Percentiles rank a stretch among this genome's conserved stretches.
Conservation (phyloP, 129 eudicot species). For the Silybum marianum region DNA sequence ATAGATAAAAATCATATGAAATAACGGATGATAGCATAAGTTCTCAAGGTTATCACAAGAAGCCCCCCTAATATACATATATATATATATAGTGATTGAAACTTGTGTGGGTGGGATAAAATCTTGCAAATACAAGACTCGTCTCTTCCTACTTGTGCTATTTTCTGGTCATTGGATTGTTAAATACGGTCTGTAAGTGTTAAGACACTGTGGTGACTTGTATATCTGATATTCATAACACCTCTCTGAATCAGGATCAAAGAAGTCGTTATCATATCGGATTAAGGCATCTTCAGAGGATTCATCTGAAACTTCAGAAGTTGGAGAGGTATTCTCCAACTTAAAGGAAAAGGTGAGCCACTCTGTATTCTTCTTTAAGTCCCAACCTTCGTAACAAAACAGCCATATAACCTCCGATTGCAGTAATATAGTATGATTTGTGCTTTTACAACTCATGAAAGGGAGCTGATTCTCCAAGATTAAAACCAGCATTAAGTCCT, state of each 20-base stretch:
- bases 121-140: background rate
- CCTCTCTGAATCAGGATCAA: conserved; percentile 35
- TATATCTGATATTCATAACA: background rate
- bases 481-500: background rate
- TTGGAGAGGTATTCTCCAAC: conserved; percentile 32
- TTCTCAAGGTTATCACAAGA: too few species aligned
- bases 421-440: background rate
- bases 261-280: conserved; percentile 29
- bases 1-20: too few species aligned
- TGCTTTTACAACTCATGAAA: background rate
- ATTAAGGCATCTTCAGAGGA: conserved; percentile 45
- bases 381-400: background rate
- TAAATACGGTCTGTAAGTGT: background rate
- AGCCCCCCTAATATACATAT: too few species aligned
- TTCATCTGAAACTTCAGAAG: conserved; percentile 33
- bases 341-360: conserved; percentile 38
- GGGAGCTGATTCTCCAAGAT: background rate
- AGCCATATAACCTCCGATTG: background rate
- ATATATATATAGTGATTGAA: background rate
- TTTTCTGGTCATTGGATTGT: background rate
- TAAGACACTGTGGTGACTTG: background rate
- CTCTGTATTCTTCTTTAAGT: background rate
- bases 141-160: background rate
- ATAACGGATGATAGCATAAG: too few species aligned
- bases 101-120: background rate